A percentile compares a stretch with the other conserved stretches of the same genome.
These are phyloP conservation scores for Ogataea pini DNA, from an alignment of 805 yeast species.

Conservation along the genomic window DNA sequence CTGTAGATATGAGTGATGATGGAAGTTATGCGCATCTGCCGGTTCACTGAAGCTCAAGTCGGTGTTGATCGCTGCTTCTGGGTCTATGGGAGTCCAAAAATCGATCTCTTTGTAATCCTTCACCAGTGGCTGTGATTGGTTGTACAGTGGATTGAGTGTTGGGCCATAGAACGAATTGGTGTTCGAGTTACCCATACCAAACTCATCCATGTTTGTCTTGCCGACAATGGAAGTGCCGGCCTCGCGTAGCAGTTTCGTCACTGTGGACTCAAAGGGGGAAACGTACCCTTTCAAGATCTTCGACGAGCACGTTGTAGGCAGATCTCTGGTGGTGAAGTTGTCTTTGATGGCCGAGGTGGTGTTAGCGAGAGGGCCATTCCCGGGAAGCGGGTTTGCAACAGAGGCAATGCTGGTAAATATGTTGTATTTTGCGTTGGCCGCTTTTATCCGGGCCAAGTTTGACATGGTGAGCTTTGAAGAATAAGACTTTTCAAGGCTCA, in stretches of 20 bases:
- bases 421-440: conserved; percentile 26
- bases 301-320: conserved; percentile 81
- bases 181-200: conserved; percentile 92
- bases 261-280: conserved; percentile 85
- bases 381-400: conserved; percentile 5
- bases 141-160: conserved; percentile 50
- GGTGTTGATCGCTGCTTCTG: background rate
- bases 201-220: conserved; percentile 92
- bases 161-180: conserved; percentile 58
- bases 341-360: conserved; percentile 65
- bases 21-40: conserved; percentile 10
- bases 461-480: background rate
- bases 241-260: conserved; percentile 50
- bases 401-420: conserved; percentile 44
- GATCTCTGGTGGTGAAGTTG: conserved; percentile 65
- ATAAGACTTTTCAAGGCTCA: too few relatives aligned
- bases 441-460: conserved; percentile 1
- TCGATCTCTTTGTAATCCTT: conserved; percentile 25
- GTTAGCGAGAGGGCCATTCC: conserved; percentile 29
- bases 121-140: conserved; percentile 23
- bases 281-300: conserved; percentile 54
- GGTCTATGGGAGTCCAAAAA: conserved; percentile 26
- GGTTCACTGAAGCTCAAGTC: conserved; percentile 46
- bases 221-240: conserved; percentile 64
- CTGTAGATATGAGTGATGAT: conserved; percentile 15